Base-by-base conservation (phyloP, 1,284 basidiomycete species). In the Sanguinoderma infundibulare region DNA sequence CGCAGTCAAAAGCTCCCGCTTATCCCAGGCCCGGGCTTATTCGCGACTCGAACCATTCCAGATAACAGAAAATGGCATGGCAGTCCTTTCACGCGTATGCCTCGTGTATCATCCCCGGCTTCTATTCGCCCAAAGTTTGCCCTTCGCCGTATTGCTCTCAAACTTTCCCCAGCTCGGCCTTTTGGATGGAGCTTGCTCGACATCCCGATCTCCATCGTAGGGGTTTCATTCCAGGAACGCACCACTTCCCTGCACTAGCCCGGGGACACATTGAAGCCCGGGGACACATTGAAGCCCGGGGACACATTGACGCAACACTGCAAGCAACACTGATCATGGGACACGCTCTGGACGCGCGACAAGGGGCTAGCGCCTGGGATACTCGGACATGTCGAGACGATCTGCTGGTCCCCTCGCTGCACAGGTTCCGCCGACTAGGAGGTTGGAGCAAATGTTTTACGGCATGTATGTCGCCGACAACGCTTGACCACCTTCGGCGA, bases 401-500 rank as follows among this genome's bases (percentile, higher is more conserved):
- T n/a, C n/a, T n/a, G n/a, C n/a, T n/a, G n/a, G n/a, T n/a, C n/a
- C n/a, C n/a, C n/a, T n/a, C 46, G 8, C 8, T 22, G 14, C 26
- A 47, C 44, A 9, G 22, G 12, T 24, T 5, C 26, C 14, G 17
- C 46, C 14, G 20, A 9, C n/a, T 17, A 15, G 32, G 44, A 47
- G 46, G 30, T 50, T 10, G 49, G 30, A 50, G 47, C 47, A 9
- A 8, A 32, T 34, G 32, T 46, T 26, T 10, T 3, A 35, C 49
- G 49, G 20, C 49, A 12, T 51, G 20, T 32, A 12, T 51, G 30
- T 32, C 49, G 35, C 20, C n/a, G 15, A 20, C n/a, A 10, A 12
- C 38, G 14, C 14, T 28, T 55, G 55, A 36, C 50, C 53, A 51
- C 24, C 14, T 24, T 56, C 57, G 58, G 56, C 39, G 55, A 62